These are phyloP conservation scores for Fusarium nelsonii DNA, from an alignment of 2,329 filamentous ascomycete genomes.

Conservation along the genomic window DNA sequence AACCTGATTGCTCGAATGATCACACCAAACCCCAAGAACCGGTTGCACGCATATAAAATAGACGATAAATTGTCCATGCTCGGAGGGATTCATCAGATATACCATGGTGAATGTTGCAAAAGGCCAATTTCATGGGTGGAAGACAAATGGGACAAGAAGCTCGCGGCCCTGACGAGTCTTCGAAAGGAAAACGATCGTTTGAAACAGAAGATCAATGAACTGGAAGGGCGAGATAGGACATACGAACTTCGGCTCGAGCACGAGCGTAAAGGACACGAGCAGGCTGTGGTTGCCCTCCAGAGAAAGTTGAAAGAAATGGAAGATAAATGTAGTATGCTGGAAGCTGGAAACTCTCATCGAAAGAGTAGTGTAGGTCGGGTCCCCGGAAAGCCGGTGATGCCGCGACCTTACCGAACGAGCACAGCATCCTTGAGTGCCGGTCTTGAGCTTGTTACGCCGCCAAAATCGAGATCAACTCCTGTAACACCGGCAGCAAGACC, in stretches of 20 bases:
- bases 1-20: conserved; percentile 55
- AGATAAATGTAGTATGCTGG: conserved; percentile 48
- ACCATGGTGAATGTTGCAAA: conserved; percentile 61
- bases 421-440: conserved; percentile 28
- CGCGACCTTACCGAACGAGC: conserved; percentile 37
- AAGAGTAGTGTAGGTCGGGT: conserved; percentile 39
- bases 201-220: conserved; percentile 50
- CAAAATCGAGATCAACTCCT: conserved; percentile 45
- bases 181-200: conserved; percentile 52
- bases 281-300: conserved; percentile 51
- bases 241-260: conserved; percentile 56
- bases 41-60: conserved; percentile 54
- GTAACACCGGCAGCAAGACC: conserved; percentile 40
- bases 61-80: conserved; percentile 59
- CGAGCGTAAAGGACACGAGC: conserved; percentile 52
- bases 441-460: conserved; percentile 36
- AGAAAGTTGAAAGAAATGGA: conserved; percentile 54
- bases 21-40: conserved; percentile 48
- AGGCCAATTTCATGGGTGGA: conserved; percentile 54
- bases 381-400: conserved; percentile 29
- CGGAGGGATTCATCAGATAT: conserved; percentile 62
- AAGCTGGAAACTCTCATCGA: conserved; percentile 45
- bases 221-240: conserved; percentile 57
- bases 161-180: conserved; percentile 48
- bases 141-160: conserved; percentile 55